A percentile compares a stretch with the other conserved stretches of the same genome.
phyloP scores from a whole-genome alignment of 345 rosid species.

The Citrus maxima region DNA sequence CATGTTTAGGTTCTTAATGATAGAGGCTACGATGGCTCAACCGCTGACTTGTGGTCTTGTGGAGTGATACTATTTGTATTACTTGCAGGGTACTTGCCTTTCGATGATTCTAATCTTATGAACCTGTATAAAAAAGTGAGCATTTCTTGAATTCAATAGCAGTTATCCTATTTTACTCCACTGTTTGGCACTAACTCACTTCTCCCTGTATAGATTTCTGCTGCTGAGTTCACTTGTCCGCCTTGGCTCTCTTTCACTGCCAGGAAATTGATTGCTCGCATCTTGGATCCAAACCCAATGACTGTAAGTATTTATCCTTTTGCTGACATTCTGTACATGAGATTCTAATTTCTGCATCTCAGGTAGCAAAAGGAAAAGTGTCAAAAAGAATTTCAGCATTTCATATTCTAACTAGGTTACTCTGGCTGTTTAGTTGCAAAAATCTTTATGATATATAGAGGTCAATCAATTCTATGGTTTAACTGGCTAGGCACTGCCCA shows the following conservation, averaged over 20 bases:
- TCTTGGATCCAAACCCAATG: conserved; percentile 93
- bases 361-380: background rate
- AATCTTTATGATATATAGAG: background rate
- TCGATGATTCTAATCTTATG: conserved; percentile 94
- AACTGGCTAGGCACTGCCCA: conserved; percentile 10
- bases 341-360: conserved; percentile 8
- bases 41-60: conserved; percentile 97
- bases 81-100: conserved; percentile 99
- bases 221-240: conserved; percentile 90
- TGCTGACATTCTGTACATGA: background rate
- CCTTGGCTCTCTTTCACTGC: conserved; percentile 90
- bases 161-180: conserved; percentile 13
- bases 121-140: conserved; percentile 96
- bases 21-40: conserved; percentile 93
- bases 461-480: background rate
- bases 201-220: conserved; percentile 58
- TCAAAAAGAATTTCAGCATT: background rate
- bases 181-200: conserved; percentile 16
- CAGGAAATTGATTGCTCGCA: conserved; percentile 78
- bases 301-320: conserved; percentile 55
- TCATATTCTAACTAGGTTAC: background rate
- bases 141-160: conserved; percentile 22
- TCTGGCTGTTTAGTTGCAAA: background rate
- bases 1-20: conserved; percentile 82
- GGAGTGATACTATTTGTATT: conserved; percentile 95